Evolutionary conservation across 805 yeast species (phyloP).

Genomic region (Nakazawaea ambrosiae): DNA sequence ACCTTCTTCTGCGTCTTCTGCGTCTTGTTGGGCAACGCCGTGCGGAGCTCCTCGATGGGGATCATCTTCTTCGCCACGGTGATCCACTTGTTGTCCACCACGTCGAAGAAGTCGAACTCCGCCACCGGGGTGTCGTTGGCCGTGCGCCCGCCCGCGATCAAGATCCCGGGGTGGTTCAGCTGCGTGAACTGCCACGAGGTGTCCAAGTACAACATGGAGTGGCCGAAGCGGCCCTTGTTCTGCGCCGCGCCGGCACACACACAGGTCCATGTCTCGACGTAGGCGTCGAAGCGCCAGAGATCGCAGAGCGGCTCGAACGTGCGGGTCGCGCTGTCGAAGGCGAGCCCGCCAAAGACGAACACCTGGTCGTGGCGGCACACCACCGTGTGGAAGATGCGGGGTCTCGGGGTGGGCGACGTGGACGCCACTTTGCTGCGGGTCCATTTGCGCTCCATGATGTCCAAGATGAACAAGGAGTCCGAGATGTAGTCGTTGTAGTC

Average conservation of each 20-base stretch:
- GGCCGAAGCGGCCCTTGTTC: conserved; percentile 40
- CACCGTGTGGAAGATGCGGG: conserved; percentile 57
- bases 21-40: conserved; percentile 7
- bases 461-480: conserved; percentile 55
- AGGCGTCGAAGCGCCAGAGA: conserved; percentile 59
- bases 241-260: conserved; percentile 32
- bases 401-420: conserved; percentile 23
- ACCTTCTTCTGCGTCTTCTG: conserved; percentile 15
- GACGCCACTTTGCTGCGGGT: conserved; percentile 24
- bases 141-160: conserved; percentile 49
- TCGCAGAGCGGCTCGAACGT: conserved; percentile 49
- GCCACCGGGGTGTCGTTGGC: conserved; percentile 24
- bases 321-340: conserved; percentile 29
- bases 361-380: conserved; percentile 41
- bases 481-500: conserved; percentile 38
- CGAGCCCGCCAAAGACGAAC: conserved; percentile 62
- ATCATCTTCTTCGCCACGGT: conserved; percentile 15
- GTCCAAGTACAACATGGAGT: conserved; percentile 37
- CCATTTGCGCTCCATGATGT: conserved; percentile 57
- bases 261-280: conserved; percentile 45
- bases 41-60: conserved; percentile 15
- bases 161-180: conserved; percentile 38
- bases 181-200: conserved; percentile 29
- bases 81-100: conserved; percentile 28
- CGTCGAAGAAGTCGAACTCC: conserved; percentile 35